Percentiles rank a stretch among this genome's conserved stretches.
phyloP scores from a whole-genome alignment of 495 filamentous ascomycete species.

The Poronia punctata region DNA sequence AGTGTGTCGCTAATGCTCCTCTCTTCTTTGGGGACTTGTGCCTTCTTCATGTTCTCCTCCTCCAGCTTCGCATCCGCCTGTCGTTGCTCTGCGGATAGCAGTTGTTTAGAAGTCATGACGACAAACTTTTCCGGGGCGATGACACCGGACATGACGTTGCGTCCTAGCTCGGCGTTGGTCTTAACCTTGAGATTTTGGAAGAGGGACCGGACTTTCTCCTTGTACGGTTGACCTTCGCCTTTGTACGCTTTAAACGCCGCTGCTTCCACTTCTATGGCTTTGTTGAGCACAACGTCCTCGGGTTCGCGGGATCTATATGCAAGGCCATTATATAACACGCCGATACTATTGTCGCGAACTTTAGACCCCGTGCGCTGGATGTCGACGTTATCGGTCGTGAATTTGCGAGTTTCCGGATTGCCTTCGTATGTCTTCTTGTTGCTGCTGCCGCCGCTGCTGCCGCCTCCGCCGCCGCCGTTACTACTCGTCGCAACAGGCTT shows the following conservation, averaged over 20 bases:
- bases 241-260: conserved; percentile 60
- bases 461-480: too few relatives aligned
- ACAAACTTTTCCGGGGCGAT: conserved; percentile 68
- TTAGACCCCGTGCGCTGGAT: conserved; percentile 60
- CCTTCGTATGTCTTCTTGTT: conserved; percentile 57
- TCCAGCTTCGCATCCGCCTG: conserved; percentile 61
- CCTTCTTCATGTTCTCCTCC: conserved; percentile 91
- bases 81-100: conserved; percentile 52
- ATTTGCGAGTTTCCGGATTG: conserved; percentile 68
- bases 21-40: conserved; percentile 83
- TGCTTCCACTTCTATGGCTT: conserved; percentile 64
- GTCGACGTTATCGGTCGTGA: conserved; percentile 72
- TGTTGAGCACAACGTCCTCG: conserved; percentile 51
- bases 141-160: conserved; percentile 64
- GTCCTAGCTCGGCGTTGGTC: conserved; percentile 68
- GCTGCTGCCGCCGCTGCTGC: too few relatives aligned
- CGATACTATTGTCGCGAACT: conserved; percentile 71
- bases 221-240: conserved; percentile 67
- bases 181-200: conserved; percentile 92
- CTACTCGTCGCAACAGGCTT: conserved; percentile 20
- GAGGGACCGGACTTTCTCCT: conserved; percentile 78
- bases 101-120: conserved; percentile 44
- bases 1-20: conserved; percentile 79
- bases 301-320: conserved; percentile 52
- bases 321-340: conserved; percentile 84